These are phyloP conservation scores for Neonectria ditissima DNA, from an alignment of 2,329 filamentous ascomycete species.

Conservation along the genomic window DNA sequence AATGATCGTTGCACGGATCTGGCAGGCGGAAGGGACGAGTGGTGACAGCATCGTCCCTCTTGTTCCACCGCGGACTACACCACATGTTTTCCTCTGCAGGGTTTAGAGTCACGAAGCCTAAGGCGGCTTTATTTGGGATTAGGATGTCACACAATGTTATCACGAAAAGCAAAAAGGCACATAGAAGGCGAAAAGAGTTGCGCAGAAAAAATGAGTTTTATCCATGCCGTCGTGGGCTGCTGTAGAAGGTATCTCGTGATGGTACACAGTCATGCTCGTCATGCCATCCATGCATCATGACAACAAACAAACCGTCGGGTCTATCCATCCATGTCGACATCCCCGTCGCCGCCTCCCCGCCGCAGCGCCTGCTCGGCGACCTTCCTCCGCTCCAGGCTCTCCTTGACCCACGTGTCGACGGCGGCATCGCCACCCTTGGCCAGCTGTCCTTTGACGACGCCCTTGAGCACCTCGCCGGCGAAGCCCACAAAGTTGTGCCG, in stretches of 20 bases:
- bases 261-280: slow-evolving; percentile 15
- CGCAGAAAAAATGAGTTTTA: neutral
- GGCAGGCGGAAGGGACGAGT: neutral
- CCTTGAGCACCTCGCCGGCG: slow-evolving; percentile 89
- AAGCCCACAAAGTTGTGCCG: slow-evolving; percentile 98
- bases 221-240: slow-evolving; percentile 1
- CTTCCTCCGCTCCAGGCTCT: slow-evolving; percentile 69
- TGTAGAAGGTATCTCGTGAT: slow-evolving; percentile 21
- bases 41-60: neutral
- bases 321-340: slow-evolving; percentile 56
- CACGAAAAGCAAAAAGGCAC: neutral
- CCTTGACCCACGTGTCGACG: slow-evolving; percentile 80
- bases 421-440: slow-evolving; percentile 70
- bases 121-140: neutral
- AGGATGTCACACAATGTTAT: neutral
- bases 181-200: neutral
- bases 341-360: slow-evolving; percentile 50
- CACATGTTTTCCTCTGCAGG: neutral
- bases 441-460: slow-evolving; percentile 81
- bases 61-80: neutral
- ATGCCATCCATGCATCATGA: slow-evolving; percentile 11
- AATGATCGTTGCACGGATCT: neutral
- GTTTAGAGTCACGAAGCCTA: neutral
- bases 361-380: slow-evolving; percentile 51
- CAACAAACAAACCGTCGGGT: slow-evolving; percentile 13